Percentiles rank a stretch among this genome's conserved stretches.
Evolutionary conservation across 257 asterid species (phyloP).

Genomic region (Leonotis leonurus): DNA sequence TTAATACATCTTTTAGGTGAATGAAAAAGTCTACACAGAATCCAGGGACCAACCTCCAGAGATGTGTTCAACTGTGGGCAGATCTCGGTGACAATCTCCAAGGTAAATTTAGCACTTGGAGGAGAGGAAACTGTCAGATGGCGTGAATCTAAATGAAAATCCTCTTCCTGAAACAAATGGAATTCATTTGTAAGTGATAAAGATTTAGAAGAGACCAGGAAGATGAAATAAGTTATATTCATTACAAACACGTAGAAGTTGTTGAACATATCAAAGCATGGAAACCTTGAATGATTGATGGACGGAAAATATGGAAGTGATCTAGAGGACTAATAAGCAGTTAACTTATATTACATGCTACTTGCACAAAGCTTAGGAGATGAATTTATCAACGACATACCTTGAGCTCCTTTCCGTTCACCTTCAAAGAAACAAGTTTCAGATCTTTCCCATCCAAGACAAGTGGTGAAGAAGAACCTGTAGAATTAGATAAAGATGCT

Average conservation of each 20-base stretch:
- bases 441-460: slow-evolving; percentile 80
- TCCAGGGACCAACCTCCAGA: slow-evolving; percentile 46
- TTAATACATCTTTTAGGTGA: neutral
- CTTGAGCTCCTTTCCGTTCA: slow-evolving; percentile 66
- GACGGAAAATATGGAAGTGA: neutral
- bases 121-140: slow-evolving; percentile 68
- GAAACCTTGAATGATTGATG: neutral
- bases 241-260: neutral
- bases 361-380: neutral
- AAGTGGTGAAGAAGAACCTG: slow-evolving; percentile 67
- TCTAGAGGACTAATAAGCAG: neutral
- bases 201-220: neutral
- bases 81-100: slow-evolving; percentile 83
- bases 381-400: slow-evolving; percentile 20
- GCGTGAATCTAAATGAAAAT: slow-evolving; percentile 53
- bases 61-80: slow-evolving; percentile 88
- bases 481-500: slow-evolving; percentile 9
- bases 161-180: slow-evolving; percentile 54
- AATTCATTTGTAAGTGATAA: neutral
- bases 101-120: slow-evolving; percentile 60
- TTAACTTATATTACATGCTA: neutral
- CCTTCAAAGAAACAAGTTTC: slow-evolving; percentile 60
- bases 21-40: neutral
- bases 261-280: neutral
- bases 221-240: neutral